Percentiles rank a stretch among this genome's conserved stretches.
Conservation (phyloP, 140 eudicot species). For the Stevia rebaudiana region DNA sequence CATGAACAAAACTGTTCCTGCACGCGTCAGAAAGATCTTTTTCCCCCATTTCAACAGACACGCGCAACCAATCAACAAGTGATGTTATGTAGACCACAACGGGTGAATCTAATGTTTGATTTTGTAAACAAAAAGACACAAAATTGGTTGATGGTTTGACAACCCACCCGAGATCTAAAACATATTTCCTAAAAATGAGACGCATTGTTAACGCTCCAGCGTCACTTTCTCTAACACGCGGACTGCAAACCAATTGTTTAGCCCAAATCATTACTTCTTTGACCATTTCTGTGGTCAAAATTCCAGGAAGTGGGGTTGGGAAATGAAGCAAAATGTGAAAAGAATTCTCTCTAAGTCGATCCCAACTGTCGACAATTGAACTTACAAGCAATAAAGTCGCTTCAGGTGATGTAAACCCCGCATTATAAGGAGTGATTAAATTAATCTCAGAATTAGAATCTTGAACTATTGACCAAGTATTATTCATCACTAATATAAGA, state of each 20-base stretch:
- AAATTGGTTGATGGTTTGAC: constrained; percentile 41
- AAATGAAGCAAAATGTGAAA: constrained; percentile 68
- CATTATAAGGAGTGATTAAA: constrained; percentile 61
- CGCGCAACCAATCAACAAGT: constrained; percentile 75
- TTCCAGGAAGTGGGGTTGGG: constrained; percentile 94
- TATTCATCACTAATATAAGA: constrained; percentile 69
- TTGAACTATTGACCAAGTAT: constrained; percentile 56
- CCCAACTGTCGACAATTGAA: constrained; percentile 98
- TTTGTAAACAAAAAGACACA: constrained; percentile 28
- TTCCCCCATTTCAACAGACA: constrained; percentile 78
- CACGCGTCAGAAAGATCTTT: constrained; percentile 92
- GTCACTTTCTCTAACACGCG: constrained; percentile 99
- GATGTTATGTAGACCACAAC: constrained; percentile 54
- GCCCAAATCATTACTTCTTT: constrained; percentile 77
- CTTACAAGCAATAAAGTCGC: constrained; percentile 78
- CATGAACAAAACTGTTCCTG: constrained; percentile 91
- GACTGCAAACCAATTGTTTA: constrained; percentile 78
- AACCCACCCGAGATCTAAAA: constrained; percentile 75
- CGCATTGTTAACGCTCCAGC: constrained; percentile 93
- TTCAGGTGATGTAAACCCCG: constrained; percentile 57
- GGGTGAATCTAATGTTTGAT: constrained; percentile 36
- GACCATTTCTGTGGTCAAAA: constrained; percentile 48
- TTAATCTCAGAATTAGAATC: constrained; percentile 35
- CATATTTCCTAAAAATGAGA: constrained; percentile 80
- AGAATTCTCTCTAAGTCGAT: constrained; percentile 77